A percentile compares a stretch with the other conserved stretches of the same genome.
phyloP scores from a whole-genome alignment of 2,329 filamentous ascomycete genomes.

The Cladosporium sp. region DNA sequence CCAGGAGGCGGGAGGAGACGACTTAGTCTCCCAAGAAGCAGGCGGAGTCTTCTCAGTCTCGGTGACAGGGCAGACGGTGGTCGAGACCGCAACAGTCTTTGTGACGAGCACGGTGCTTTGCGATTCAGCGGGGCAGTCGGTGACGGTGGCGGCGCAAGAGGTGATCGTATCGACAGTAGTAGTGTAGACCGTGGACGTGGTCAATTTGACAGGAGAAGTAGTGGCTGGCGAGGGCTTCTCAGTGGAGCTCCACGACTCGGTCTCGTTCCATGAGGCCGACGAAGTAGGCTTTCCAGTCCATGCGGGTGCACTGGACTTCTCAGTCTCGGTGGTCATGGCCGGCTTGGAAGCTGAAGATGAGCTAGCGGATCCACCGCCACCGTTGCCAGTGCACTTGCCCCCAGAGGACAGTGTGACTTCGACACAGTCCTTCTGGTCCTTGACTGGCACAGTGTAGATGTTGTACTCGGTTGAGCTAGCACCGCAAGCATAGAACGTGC shows the following conservation, averaged over 20 bases:
- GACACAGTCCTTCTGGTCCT: slow-evolving; percentile 25
- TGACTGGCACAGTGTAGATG: slow-evolving; percentile 27
- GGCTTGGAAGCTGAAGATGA: slow-evolving; percentile 1
- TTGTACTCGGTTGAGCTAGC: slow-evolving; percentile 48
- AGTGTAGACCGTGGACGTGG: slow-evolving; percentile 23
- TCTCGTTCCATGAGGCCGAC: not conserved
- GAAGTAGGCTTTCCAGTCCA: not conserved
- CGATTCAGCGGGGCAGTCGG: slow-evolving; percentile 37
- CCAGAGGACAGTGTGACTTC: slow-evolving; percentile 25
- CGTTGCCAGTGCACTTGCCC: slow-evolving; percentile 25
- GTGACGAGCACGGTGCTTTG: slow-evolving; percentile 28
- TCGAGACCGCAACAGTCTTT: slow-evolving; percentile 40
- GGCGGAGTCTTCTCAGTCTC: slow-evolving; percentile 9
- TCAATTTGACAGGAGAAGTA: slow-evolving; percentile 15
- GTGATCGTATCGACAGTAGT: slow-evolving; percentile 38
- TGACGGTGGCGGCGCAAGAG: slow-evolving; percentile 38
- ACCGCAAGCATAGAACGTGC: slow-evolving; percentile 63
- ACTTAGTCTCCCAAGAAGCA: not conserved
- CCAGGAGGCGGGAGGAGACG: not conserved
- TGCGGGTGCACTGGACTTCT: slow-evolving; percentile 5
- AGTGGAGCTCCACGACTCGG: not conserved
- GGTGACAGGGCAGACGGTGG: slow-evolving; percentile 41
- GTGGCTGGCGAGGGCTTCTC: not conserved
- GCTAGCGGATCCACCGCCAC: not conserved
- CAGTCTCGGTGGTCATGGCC: not conserved